Evolutionary conservation across 257 asterid genomes (phyloP).

Genomic region (Apocynum venetum): DNA sequence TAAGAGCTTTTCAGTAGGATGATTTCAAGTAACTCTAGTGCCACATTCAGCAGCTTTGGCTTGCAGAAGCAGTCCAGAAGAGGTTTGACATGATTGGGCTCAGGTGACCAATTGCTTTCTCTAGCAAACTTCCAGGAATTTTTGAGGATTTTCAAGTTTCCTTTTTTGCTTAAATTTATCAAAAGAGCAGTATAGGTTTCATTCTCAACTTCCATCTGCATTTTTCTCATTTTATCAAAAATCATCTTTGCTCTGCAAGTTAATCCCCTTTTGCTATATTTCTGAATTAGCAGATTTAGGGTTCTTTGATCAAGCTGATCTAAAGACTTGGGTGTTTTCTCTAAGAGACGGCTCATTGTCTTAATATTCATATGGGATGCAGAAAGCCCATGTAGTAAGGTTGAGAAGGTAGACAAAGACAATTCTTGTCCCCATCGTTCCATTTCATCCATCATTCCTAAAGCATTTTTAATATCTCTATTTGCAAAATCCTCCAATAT

Average conservation of each 20-base stretch:
- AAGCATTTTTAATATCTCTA: conserved; percentile 28
- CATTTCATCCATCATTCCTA: conserved; percentile 52
- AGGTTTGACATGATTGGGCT: conserved; percentile 40
- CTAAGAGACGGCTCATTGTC: conserved; percentile 37
- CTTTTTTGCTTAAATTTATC: conserved; percentile 46
- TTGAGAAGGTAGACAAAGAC: conserved; percentile 39
- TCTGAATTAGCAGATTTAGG: conserved; percentile 56
- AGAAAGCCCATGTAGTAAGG: conserved; percentile 38
- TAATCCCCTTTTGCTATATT: conserved; percentile 51
- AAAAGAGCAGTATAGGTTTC: conserved; percentile 48
- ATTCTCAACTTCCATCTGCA: conserved; percentile 39
- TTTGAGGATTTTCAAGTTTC: conserved; percentile 45
- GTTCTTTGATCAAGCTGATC: conserved; percentile 51
- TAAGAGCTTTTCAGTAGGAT: conserved; percentile 24
- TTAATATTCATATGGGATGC: conserved; percentile 32
- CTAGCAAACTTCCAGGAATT: conserved; percentile 40
- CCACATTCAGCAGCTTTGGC: conserved; percentile 46
- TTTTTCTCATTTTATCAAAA: conserved; percentile 51
- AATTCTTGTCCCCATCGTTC: conserved; percentile 73
- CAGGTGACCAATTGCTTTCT: conserved; percentile 60
- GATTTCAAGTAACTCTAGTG: conserved; percentile 53
- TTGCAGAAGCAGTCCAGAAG: conserved; percentile 48
- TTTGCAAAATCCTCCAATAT: conserved; percentile 28
- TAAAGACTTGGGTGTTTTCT: conserved; percentile 28
- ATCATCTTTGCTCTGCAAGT: conserved; percentile 42